These are phyloP conservation scores for Lyophyllum decastes DNA, from an alignment of 768 basidiomycete genomes.

Conservation along the genomic window DNA sequence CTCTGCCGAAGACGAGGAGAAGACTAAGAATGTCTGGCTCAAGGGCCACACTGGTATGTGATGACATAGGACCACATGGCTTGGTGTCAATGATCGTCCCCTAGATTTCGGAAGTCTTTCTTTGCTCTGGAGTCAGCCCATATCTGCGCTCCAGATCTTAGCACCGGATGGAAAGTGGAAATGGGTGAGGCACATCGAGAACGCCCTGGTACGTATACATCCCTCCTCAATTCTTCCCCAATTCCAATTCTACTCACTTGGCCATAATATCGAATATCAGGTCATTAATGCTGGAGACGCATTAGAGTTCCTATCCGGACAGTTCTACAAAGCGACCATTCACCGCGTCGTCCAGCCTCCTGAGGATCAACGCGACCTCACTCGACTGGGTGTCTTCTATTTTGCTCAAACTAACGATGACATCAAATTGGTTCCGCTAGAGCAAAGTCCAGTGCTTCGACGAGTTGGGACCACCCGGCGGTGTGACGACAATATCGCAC, in stretches of 20 bases:
- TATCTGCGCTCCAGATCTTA: slow-evolving; percentile 46
- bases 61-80: neutral
- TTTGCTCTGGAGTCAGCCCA: slow-evolving; percentile 51
- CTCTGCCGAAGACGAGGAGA: slow-evolving; percentile 40
- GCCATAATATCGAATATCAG: neutral
- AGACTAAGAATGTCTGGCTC: slow-evolving; percentile 47
- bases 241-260: neutral
- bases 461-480: slow-evolving; percentile 29
- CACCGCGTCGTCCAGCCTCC: slow-evolving; percentile 51
- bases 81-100: neutral
- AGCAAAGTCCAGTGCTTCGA: slow-evolving; percentile 53
- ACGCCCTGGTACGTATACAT: slow-evolving; percentile 37
- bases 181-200: slow-evolving; percentile 40
- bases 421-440: slow-evolving; percentile 27
- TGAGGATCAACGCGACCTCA: slow-evolving; percentile 37
- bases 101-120: slow-evolving; percentile 46
- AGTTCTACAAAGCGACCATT: slow-evolving; percentile 45
- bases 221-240: too few relatives aligned
- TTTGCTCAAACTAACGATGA: slow-evolving; percentile 55
- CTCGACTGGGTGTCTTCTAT: slow-evolving; percentile 55
- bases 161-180: slow-evolving; percentile 8
- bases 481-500: too few relatives aligned
- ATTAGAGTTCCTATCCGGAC: slow-evolving; percentile 48
- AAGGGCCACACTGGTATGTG: slow-evolving; percentile 49
- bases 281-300: slow-evolving; percentile 43